A percentile compares a stretch with the other conserved stretches of the same genome.
Conservation (phyloP, 176 grass and related monocot species). For the Phragmites australis region DNA sequence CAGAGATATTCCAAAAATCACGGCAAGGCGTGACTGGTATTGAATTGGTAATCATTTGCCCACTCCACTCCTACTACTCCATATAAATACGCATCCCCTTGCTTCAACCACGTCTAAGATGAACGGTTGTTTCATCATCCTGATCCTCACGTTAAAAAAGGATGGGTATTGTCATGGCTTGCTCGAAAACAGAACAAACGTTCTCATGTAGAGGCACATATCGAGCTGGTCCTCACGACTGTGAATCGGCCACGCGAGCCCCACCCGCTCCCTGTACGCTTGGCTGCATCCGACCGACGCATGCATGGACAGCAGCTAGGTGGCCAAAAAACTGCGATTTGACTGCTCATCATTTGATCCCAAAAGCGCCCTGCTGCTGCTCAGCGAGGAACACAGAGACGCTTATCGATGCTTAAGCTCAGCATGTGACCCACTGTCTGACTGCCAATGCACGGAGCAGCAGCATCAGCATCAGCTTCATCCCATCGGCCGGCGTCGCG, state of each 20-base stretch:
- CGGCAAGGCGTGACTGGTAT: not conserved
- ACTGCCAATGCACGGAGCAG: not conserved
- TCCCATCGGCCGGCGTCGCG: slow-evolving; percentile 13
- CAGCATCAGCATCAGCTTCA: not conserved
- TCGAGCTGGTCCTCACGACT: not conserved
- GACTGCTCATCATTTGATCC: slow-evolving; percentile 38
- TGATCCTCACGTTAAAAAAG: too few species aligned
- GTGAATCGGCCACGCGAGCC: not conserved
- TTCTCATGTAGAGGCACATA: not conserved
- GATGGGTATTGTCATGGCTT: not conserved
- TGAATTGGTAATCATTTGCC: not conserved
- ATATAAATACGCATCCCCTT: too few species aligned
- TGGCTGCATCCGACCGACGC: slow-evolving; percentile 11
- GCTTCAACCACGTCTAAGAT: too few species aligned
- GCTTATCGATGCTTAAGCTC: not conserved
- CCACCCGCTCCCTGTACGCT: not conserved
- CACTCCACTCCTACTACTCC: too few species aligned
- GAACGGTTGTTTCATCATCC: too few species aligned
- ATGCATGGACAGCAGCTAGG: not conserved
- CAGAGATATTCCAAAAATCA: not conserved
- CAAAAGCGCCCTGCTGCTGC: slow-evolving; percentile 22
- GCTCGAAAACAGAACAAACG: not conserved
- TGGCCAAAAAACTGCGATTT: not conserved
- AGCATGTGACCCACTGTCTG: slow-evolving; percentile 20
- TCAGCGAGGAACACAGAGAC: not conserved